Base-by-base conservation (phyloP, 371 early-diverging fungal genomes). In the Mucor racemosus region DNA sequence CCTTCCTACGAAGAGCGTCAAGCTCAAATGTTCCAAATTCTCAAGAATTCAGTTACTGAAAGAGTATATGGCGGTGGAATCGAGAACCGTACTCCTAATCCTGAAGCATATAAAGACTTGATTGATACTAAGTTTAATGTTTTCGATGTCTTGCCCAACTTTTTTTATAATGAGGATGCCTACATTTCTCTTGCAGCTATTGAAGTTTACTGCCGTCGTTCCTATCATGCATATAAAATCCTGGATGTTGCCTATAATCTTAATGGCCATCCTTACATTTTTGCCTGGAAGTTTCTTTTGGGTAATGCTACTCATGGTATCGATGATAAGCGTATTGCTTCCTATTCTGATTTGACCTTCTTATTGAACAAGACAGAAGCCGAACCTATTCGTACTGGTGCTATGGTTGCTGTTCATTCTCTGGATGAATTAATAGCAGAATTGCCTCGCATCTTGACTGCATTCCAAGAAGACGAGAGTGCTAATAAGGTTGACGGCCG, bases 221-320 rank as follows among this genome's bases (percentile, higher is more conserved):
- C 97, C 7, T 96, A 97, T 91, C 96, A 97, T 77, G 96, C 97
- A 40, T 97, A 97, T 85, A 91, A 94, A 76, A 88, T 94, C 44
- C 75, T 92, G 66, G 92, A 92, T 67, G 87, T 92, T 65, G 91
- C 90, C 72, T 93, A 94, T 75, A 82, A 87, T 67, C 82, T 90
- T 44, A 90, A 91, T 54, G 81, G 78, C 39, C 69, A 82, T 53
- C 93, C 93, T 40, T 88, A 90, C 65, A 81, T 90, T 64, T 76
- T 94, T 67, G 88, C 90, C 62, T 94, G 94, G 94, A 88, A 91
- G 65, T 94, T 94, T 76, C 81, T 89, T 65, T 84, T 93, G 33
- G 86, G 86, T 48, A 86, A 85, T 63, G 80, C 80, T 69, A 76
- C 65, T 71, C 73, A 81, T 15, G 62, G 68, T 35, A 44, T 74